Evolutionary conservation across 1,284 basidiomycete genomes (phyloP).

Genomic region (Sphaerobolus stellatus): DNA sequence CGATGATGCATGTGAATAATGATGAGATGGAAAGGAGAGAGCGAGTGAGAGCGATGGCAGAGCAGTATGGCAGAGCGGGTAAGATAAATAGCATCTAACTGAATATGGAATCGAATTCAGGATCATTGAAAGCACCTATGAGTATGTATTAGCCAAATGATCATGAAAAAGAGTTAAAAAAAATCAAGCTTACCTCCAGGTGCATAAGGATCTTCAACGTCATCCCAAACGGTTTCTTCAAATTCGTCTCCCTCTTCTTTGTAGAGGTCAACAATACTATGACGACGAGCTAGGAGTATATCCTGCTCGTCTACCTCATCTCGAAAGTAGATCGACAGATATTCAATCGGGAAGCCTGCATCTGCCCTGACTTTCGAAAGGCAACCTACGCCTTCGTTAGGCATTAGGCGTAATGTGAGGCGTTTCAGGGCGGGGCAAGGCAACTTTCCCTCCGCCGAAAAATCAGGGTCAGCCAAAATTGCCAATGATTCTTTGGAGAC

Average conservation of each 20-base stretch:
- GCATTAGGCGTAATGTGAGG: not conserved
- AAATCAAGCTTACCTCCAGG: slow-evolving; percentile 16
- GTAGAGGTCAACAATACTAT: not conserved
- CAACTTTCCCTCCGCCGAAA: not conserved
- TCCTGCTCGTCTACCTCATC: not conserved
- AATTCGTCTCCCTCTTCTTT: not conserved
- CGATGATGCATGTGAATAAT: not conserved
- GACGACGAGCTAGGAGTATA: not conserved
- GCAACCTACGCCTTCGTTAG: not conserved
- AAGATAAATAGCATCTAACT: not conserved
- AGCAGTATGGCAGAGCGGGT: not conserved
- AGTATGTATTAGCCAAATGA: not conserved
- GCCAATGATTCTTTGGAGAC: not conserved
- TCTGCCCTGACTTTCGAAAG: not conserved
- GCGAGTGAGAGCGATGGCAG: not conserved
- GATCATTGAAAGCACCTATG: slow-evolving; percentile 21
- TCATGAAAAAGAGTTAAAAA: not conserved
- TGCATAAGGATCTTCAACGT: slow-evolving; percentile 25
- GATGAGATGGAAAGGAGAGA: not conserved
- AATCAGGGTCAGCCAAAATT: not conserved
- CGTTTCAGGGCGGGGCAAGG: slow-evolving; percentile 3
- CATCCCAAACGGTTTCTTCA: slow-evolving; percentile 6
- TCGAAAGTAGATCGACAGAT: not conserved
- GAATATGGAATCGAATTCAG: slow-evolving; percentile 11
- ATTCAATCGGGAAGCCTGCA: not conserved